Conservation (phyloP, 495 filamentous ascomycete species). For the Copromyces sp. region DNA sequence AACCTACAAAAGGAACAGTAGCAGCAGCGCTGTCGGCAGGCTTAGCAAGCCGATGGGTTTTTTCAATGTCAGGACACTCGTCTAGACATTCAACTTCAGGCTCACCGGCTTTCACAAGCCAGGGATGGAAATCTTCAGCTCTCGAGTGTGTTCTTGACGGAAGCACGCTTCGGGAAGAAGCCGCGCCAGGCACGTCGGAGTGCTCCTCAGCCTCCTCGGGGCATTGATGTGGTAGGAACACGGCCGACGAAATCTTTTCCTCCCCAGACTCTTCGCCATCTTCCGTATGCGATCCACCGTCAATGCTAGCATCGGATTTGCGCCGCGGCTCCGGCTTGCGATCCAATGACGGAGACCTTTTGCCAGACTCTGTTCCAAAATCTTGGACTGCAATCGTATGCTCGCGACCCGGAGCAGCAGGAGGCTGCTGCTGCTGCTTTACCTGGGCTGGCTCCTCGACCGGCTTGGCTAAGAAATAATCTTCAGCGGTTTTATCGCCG, state of each 20-base stretch:
- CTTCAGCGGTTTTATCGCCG: slow-evolving; percentile 12
- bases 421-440: slow-evolving; percentile 2
- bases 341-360: slow-evolving; percentile 1
- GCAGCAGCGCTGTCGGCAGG: slow-evolving; percentile 8
- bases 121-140: slow-evolving; percentile 33
- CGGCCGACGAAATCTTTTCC: slow-evolving; percentile 89
- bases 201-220: slow-evolving; percentile 43
- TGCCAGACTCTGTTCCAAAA: neutral
- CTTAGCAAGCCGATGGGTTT: slow-evolving; percentile 6
- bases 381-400: slow-evolving; percentile 1
- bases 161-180: slow-evolving; percentile 10
- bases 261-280: slow-evolving; percentile 79
- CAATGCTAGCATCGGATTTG: slow-evolving; percentile 21
- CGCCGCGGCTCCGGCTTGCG: slow-evolving; percentile 11
- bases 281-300: slow-evolving; percentile 35
- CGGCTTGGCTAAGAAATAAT: slow-evolving; percentile 9
- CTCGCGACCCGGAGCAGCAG: neutral
- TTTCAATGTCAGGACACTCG: slow-evolving; percentile 14
- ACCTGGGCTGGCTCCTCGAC: neutral
- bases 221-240: slow-evolving; percentile 83
- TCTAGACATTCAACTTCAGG: slow-evolving; percentile 30
- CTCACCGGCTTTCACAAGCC: slow-evolving; percentile 42
- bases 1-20: slow-evolving; percentile 14
- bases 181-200: slow-evolving; percentile 27
- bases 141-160: slow-evolving; percentile 20